phyloP scores from a whole-genome alignment of 176 grass and related monocot species.

The Lolium perenne region DNA sequence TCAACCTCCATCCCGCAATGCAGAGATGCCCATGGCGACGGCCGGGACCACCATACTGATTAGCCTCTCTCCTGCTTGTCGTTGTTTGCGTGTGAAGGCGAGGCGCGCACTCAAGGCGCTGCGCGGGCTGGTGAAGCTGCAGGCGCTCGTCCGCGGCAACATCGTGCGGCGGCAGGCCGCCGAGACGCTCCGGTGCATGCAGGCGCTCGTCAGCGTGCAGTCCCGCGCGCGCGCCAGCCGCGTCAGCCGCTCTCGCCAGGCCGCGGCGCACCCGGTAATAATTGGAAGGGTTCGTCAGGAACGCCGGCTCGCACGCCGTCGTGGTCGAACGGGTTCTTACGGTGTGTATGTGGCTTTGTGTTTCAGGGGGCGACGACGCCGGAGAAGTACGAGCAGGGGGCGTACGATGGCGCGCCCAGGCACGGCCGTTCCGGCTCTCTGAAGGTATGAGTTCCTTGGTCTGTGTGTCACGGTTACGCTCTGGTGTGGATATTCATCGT shows the following conservation, averaged over 20 bases:
- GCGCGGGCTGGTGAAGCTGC: constrained; percentile 88
- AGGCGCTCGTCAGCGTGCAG: constrained; percentile 86
- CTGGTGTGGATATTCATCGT: neutral
- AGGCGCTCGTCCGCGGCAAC: constrained; percentile 93
- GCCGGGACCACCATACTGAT: constrained; percentile 27
- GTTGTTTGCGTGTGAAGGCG: constrained; percentile 54
- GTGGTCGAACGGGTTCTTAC: neutral
- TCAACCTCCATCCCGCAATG: constrained; percentile 3
- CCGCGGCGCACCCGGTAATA: constrained; percentile 33
- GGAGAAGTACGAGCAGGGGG: constrained; percentile 74
- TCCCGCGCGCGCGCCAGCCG: constrained; percentile 69
- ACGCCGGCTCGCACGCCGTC: neutral
- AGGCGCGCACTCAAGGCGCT: constrained; percentile 90
- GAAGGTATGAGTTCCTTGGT: constrained; percentile 37
- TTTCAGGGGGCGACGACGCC: constrained; percentile 63
- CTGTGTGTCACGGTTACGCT: neutral
- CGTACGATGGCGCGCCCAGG: constrained; percentile 30
- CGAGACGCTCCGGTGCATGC: constrained; percentile 96
- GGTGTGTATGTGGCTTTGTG: neutral
- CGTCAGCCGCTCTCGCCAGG: constrained; percentile 47
- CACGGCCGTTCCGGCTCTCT: constrained; percentile 62
- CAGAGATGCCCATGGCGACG: constrained; percentile 32
- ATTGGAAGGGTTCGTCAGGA: neutral
- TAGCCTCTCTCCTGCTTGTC: constrained; percentile 28
- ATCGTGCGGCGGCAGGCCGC: constrained; percentile 94